Conservation (phyloP, 495 filamentous ascomycete genomes). For the Penicillium robsamsonii region DNA sequence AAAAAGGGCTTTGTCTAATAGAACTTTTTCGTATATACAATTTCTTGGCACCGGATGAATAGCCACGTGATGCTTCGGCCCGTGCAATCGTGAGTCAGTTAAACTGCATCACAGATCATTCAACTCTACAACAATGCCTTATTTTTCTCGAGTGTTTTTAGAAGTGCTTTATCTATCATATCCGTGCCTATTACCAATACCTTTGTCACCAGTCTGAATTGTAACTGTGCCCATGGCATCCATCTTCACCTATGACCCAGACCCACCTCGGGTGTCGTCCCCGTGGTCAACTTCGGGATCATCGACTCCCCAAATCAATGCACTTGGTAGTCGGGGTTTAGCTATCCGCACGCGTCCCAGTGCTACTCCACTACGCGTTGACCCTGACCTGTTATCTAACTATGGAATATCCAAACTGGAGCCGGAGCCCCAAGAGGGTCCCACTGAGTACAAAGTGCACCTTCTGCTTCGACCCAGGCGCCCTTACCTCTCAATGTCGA, state of each 20-base stretch:
- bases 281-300: slow-evolving; percentile 70
- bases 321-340: slow-evolving; percentile 21
- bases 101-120: slow-evolving; percentile 2
- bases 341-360: slow-evolving; percentile 29
- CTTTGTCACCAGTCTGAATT: slow-evolving; percentile 11
- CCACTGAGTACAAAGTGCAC: slow-evolving; percentile 95
- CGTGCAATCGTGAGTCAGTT: slow-evolving; percentile 13
- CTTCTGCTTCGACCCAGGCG: slow-evolving; percentile 78
- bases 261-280: slow-evolving; percentile 81
- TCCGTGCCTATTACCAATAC: slow-evolving; percentile 19
- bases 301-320: slow-evolving; percentile 36
- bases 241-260: slow-evolving; percentile 91
- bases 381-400: slow-evolving; percentile 57
- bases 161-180: slow-evolving; percentile 3
- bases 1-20: background rate
- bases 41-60: background rate
- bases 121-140: slow-evolving; percentile 2
- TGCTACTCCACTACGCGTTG: slow-evolving; percentile 29
- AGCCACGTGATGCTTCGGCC: slow-evolving; percentile 4
- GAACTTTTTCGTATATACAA: background rate
- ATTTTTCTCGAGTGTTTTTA: background rate
- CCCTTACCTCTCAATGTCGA: slow-evolving; percentile 62
- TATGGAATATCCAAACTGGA: slow-evolving; percentile 74
- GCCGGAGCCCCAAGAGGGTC: slow-evolving; percentile 89
- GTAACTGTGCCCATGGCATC: slow-evolving; percentile 68